phyloP scores from a whole-genome alignment of 768 basidiomycete species.

The Tricholoma furcatifolium region DNA sequence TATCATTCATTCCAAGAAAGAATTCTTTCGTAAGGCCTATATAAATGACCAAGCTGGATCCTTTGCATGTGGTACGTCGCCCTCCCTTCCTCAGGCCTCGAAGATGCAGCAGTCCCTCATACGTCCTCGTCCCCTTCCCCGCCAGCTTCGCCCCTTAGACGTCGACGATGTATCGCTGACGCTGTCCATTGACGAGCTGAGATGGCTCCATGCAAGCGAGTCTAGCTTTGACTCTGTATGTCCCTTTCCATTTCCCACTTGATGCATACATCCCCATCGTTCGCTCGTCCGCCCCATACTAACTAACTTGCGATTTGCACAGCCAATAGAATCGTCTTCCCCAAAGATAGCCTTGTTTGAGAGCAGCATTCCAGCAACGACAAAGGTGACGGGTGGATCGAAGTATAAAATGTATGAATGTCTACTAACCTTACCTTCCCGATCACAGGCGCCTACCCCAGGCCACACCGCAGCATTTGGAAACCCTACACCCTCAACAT shows the following conservation, averaged over 20 bases:
- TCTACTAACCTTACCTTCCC: background rate
- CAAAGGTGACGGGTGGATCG: background rate
- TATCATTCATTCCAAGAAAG: background rate
- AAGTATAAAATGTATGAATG: background rate
- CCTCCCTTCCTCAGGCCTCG: background rate
- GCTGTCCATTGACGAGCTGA: conserved; percentile 45
- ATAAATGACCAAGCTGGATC: background rate
- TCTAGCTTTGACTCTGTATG: conserved; percentile 14
- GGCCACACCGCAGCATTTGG: background rate
- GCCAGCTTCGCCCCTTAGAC: background rate
- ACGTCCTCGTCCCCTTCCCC: background rate
- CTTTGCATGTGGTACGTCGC: background rate
- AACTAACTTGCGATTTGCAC: background rate
- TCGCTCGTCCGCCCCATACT: background rate
- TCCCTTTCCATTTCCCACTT: background rate
- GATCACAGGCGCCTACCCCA: background rate
- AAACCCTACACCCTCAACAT: background rate
- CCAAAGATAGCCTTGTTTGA: background rate
- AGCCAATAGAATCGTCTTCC: background rate
- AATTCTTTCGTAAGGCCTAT: background rate
- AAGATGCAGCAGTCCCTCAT: conserved; percentile 4
- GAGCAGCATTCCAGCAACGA: background rate
- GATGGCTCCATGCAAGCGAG: conserved; percentile 46
- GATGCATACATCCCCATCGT: background rate
- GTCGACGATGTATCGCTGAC: conserved; percentile 28